Base-by-base conservation (phyloP, 2,329 filamentous ascomycete genomes). In the Alternaria postmessia region DNA sequence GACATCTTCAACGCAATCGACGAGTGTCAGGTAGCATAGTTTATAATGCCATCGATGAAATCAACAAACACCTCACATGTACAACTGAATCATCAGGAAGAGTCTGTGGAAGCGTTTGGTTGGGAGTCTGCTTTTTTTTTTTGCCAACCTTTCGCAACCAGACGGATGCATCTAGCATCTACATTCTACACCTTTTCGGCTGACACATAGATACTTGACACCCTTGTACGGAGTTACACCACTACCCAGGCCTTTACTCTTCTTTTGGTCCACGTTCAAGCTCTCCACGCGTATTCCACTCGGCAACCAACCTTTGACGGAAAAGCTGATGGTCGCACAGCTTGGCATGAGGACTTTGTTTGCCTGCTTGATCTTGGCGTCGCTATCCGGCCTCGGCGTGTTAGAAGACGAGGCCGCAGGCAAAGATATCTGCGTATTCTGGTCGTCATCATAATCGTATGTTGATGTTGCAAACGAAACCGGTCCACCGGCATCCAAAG, bases 201-300 rank as follows among this genome's bases (percentile, higher is more conserved):
- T 88, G 12, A 89, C 86, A 68, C 94, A 97, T 70, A 99, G 78
- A 79, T 99, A 99, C 81, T 99, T 99, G 67, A 99, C 95, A 1
- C 95, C 95, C 81, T 98, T 99, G 80, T 97, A 98, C 24, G 95
- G 95, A 80, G 93, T 96, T 39, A 98, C 88, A 3, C 91, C 88
- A 67, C 96, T 93, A 0, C 93, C 93, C 46, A 99, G 73, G 0
- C 95, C 95, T 58, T 90, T 87, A 78, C 92, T 96, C 81, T 90
- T 93, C 76, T 91, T 89, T n/a, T 87, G 83, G 75, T 89, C 87
- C 14, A 90, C 79, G n/a, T 82, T 81, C 62, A 90, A 73, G 66
- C 84, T 85, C 54, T 89, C 87, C 1, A 90, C 88, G 62, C 83
- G 86, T 68, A 90, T 83, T 4, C 88, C 88, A 65, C 87, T 89